Base-by-base conservation (phyloP, 345 rosid species). In the Gossypium australe region DNA sequence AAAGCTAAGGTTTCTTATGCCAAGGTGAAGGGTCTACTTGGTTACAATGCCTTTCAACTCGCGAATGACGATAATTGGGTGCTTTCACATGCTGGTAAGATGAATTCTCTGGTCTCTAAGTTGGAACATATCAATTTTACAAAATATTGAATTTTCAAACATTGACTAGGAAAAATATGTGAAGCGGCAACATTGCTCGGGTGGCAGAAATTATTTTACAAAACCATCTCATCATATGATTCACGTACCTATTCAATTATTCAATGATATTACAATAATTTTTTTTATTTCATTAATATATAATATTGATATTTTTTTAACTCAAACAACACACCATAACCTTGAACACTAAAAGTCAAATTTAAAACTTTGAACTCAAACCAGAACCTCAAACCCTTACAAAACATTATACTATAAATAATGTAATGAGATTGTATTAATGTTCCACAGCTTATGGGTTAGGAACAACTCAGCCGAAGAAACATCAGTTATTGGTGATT, bases 1-100 rank as follows among this genome's bases (percentile, higher is more conserved):
- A 67, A 51, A 76, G 61, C 74, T 14, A 86, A 86, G 72, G 75
- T 82, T 67, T 67, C 75, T 18, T 88, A 85, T 60, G 83, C 87
- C 29, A 82, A 65, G 82, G 74, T 17, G 1, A 83, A 82, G 44
- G 73, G 73, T 9, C 79, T 88, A 5, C 78, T 51, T 38, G 92
- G 89, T 58, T 88, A 83, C 70, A 49, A 0, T 24, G 85, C 71
- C 1, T 88, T 79, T 78, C 75, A 73, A 17, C 80, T 85, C 6
- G 0, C 20, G 9, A 71, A 73, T 71, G 88, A 88, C 67, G 52
- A 82, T 9, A 58, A 85, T 41, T 84, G 87, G 88, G 72, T 11
- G 57, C 89, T 88, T 75, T 83, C 88, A 13, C 61, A 18, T 6
- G 63, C 75, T 0, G 62, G 62, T 57, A 57, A 57, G 2, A 57